These are phyloP conservation scores for Plectranthus barbatus DNA, from an alignment of 257 asterid species.

Conservation along the genomic window DNA sequence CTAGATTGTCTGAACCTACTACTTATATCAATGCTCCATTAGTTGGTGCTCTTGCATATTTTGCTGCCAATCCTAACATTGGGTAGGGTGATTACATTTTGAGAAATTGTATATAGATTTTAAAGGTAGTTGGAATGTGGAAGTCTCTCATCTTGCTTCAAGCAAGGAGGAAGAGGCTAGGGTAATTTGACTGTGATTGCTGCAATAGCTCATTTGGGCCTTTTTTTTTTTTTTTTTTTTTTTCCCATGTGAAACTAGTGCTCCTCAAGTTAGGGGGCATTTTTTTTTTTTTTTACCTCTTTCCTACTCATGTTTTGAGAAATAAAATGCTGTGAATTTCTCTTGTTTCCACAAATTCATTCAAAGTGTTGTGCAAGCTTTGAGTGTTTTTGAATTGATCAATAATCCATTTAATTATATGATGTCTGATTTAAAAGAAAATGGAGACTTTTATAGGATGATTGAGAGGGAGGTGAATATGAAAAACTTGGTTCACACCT, in stretches of 20 bases:
- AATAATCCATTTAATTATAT: no score
- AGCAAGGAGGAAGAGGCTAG: conserved; percentile 68
- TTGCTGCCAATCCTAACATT: conserved; percentile 53
- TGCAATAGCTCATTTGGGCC: conserved; percentile 24
- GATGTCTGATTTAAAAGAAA: no score
- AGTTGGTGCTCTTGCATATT: conserved; percentile 80
- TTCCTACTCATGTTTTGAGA: background rate
- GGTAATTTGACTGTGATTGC: conserved; percentile 9
- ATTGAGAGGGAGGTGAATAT: no score
- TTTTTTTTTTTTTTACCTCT: background rate
- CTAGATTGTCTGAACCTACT: conserved; percentile 71
- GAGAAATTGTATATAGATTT: conserved; percentile 1
- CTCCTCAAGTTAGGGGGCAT: no score
- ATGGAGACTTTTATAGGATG: no score
- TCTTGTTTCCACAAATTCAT: background rate
- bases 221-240: background rate
- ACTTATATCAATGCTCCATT: conserved; percentile 95
- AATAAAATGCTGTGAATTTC: background rate
- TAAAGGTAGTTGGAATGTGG: background rate
- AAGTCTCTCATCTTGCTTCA: conserved; percentile 68
- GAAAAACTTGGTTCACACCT: no score
- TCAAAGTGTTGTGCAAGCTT: no score
- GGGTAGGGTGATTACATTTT: background rate
- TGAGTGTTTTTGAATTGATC: background rate
- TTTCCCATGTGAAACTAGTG: background rate